Conservation (phyloP, 352 stramenopile species). For the Phytopythium delawarense region DNA sequence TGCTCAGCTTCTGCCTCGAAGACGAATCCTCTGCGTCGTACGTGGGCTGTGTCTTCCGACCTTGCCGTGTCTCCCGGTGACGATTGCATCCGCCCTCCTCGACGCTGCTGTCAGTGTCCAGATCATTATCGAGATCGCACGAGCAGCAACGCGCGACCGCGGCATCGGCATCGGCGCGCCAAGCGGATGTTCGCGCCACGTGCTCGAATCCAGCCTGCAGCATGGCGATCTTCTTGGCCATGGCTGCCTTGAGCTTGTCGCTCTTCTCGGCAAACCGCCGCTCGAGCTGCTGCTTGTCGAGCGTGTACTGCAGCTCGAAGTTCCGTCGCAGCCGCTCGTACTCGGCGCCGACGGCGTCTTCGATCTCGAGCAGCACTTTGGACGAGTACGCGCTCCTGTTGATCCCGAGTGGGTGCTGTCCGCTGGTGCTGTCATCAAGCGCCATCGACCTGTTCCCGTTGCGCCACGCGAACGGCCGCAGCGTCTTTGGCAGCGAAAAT, state of each 20-base stretch:
- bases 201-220: constrained; percentile 35
- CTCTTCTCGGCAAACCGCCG: constrained; percentile 19
- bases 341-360: constrained; percentile 42
- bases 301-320: constrained; percentile 29
- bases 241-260: constrained; percentile 14
- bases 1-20: not conserved
- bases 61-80: not conserved
- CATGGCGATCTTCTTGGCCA: constrained; percentile 53
- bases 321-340: constrained; percentile 34
- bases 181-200: not conserved
- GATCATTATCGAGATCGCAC: not conserved
- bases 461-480: constrained; percentile 30
- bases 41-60: not conserved
- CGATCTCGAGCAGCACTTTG: constrained; percentile 40
- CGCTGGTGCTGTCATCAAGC: not conserved
- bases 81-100: not conserved
- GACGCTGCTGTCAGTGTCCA: not conserved
- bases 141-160: not conserved
- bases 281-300: constrained; percentile 24
- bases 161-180: not conserved
- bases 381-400: constrained; percentile 12
- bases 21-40: not conserved
- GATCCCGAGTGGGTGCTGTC: constrained; percentile 3
- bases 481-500: constrained; percentile 36
- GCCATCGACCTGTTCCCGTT: not conserved